Base-by-base conservation (phyloP, 768 basidiomycete species). In the Boletus rubescentipes region DNA sequence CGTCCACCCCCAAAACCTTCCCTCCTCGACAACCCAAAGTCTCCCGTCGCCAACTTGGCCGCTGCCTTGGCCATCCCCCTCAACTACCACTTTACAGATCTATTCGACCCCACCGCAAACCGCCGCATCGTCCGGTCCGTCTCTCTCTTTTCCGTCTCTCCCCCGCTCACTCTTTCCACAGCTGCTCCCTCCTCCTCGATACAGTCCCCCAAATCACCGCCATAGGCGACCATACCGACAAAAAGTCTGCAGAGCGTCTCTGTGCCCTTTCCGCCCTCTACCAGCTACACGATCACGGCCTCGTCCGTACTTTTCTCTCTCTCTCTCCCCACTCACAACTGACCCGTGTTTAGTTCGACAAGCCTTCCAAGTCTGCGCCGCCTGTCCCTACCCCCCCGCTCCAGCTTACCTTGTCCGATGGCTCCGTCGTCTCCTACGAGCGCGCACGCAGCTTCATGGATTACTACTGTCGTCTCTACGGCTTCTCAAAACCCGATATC, bases 391-490 rank as follows among this genome's bases (percentile, higher is more conserved):
- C 26, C 0, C 52, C 58, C 11, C 23, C 57, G 0, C 47, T 54
- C 2, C 65, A 69, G 15, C 73, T 73, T 31, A 66, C 61, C 8
- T 64, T 94, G 11, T 81, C 85, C 3, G 87, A 93, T 62, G 83
- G 84, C 23, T 77, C 82, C 11, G 62, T 72, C 20, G 80, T 94
- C 57, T 74, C 73, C 8, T 86, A 86, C 46, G 89, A 91, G 47
- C 79, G 80, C 47, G 92, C 93, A 4, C 83, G 87, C 45, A 83
- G 81, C 55, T 98, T 98, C 75, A 94, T 97, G 87, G 94, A 95
- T 58, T 98, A 89, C 68, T 98, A 98, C 63, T 96, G 93, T 66
- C 81, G 84, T 41, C 78, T 84, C 34, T 97, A 84, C 67, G 74
- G 75, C 23, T 94, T 94, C 63, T 76, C 79, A 10, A 82, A 80